Percentiles rank a stretch among this genome's conserved stretches.
Evolutionary conservation across 2,329 filamentous ascomycete species (phyloP).

Genomic region (Incumbomyces delicatus): DNA sequence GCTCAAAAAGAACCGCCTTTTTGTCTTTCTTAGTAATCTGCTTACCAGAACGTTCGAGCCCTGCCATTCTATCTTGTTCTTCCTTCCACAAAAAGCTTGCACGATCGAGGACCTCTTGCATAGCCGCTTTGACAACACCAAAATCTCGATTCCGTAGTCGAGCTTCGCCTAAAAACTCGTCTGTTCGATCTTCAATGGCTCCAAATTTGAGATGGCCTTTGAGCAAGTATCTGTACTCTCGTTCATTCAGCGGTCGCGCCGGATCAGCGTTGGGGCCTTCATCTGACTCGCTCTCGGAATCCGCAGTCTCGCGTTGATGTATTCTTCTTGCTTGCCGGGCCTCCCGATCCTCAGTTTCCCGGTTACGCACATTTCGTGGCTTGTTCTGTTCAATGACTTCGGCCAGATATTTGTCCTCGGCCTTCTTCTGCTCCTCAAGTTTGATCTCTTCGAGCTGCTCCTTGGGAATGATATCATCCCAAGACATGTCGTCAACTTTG

Average conservation of each 20-base stretch:
- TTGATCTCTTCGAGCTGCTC: slow-evolving; percentile 85
- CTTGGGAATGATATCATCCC: slow-evolving; percentile 97
- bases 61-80: slow-evolving; percentile 54
- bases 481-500: slow-evolving; percentile 84
- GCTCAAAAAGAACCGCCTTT: slow-evolving; percentile 93
- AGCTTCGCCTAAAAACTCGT: slow-evolving; percentile 80
- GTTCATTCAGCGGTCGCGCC: slow-evolving; percentile 78
- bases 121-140: slow-evolving; percentile 64
- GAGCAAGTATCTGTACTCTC: slow-evolving; percentile 86
- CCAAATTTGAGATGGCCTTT: slow-evolving; percentile 86
- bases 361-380: slow-evolving; percentile 59
- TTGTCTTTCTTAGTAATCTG: slow-evolving; percentile 90
- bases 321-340: slow-evolving; percentile 59
- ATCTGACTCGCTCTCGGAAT: slow-evolving; percentile 64
- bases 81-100: slow-evolving; percentile 62
- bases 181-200: slow-evolving; percentile 74
- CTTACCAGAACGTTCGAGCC: slow-evolving; percentile 64
- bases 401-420: slow-evolving; percentile 72
- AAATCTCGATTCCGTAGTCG: slow-evolving; percentile 73
- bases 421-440: slow-evolving; percentile 73
- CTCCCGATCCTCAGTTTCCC: slow-evolving; percentile 46
- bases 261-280: slow-evolving; percentile 61
- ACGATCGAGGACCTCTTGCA: slow-evolving; percentile 68
- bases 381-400: slow-evolving; percentile 76
- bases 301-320: slow-evolving; percentile 54